Percentiles rank a stretch among this genome's conserved stretches.
These are phyloP conservation scores for Microdochium bolleyi DNA, from an alignment of 2,329 filamentous ascomycete genomes.

Conservation along the genomic window DNA sequence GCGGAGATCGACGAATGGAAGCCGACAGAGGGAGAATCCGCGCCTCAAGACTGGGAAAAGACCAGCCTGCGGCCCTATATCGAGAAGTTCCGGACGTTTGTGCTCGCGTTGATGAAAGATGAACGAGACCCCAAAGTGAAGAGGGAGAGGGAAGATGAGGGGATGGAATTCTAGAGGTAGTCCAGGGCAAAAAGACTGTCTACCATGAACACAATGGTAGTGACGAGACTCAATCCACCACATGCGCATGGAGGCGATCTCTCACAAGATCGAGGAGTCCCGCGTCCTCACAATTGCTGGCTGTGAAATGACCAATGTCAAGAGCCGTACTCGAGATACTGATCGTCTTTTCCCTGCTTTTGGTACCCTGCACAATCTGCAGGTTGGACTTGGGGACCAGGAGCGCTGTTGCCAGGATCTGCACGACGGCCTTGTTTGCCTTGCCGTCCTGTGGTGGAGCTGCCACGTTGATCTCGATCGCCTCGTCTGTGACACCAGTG, in stretches of 20 bases:
- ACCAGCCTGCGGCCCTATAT: conserved; percentile 90
- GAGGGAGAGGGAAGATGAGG: conserved; percentile 43
- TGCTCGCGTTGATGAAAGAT: conserved; percentile 71
- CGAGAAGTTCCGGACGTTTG: conserved; percentile 79
- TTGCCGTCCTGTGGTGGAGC: conserved; percentile 60
- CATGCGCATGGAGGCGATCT: conserved; percentile 1
- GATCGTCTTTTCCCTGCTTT: conserved; percentile 57
- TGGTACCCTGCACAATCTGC: conserved; percentile 53
- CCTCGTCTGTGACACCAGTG: conserved; percentile 42
- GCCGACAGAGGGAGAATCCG: conserved; percentile 23
- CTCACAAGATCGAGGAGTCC: conserved; percentile 12
- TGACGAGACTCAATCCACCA: background rate
- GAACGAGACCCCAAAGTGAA: conserved; percentile 49
- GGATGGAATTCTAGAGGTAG: conserved; percentile 42
- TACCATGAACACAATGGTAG: background rate
- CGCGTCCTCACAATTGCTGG: conserved; percentile 5
- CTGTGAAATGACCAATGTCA: background rate
- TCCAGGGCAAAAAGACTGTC: too few species aligned
- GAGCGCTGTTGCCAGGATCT: conserved; percentile 48
- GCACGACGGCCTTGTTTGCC: conserved; percentile 59
- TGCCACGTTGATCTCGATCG: conserved; percentile 57
- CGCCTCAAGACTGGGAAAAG: conserved; percentile 82
- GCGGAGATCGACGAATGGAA: conserved; percentile 82
- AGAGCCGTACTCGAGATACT: conserved; percentile 13
- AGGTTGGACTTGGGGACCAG: conserved; percentile 56